Evolutionary conservation across 352 stramenopile genomes (phyloP).

Genomic region (Globisporangium alternatum): DNA sequence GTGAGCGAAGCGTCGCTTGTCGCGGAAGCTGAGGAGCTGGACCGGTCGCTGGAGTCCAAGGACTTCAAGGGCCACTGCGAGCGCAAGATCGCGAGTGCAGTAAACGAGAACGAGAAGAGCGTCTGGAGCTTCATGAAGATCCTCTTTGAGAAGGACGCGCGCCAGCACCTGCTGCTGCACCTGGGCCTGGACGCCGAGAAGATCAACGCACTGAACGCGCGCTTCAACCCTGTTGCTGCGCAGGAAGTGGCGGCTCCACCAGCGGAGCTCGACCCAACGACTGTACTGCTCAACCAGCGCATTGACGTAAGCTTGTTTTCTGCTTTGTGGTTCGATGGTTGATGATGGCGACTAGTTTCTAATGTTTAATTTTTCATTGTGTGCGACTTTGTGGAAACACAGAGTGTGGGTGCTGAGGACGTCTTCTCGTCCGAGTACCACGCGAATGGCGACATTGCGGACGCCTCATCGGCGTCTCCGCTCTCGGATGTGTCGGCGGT

Average conservation of each 20-base stretch:
- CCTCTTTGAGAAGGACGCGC: conserved; percentile 93
- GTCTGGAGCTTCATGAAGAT: conserved; percentile 94
- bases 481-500: conserved; percentile 52
- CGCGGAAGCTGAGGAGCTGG: conserved; percentile 85
- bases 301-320: conserved; percentile 64
- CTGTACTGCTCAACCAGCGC: conserved; percentile 53
- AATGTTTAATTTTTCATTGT: background rate
- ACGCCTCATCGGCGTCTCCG: conserved; percentile 29
- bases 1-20: conserved; percentile 82
- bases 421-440: conserved; percentile 75
- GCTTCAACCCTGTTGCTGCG: conserved; percentile 62
- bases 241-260: conserved; percentile 23
- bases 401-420: conserved; percentile 63
- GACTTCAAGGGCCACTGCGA: conserved; percentile 94
- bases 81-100: conserved; percentile 71
- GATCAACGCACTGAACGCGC: conserved; percentile 85
- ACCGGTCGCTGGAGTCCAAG: conserved; percentile 86
- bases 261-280: conserved; percentile 37
- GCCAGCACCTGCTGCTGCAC: conserved; percentile 93
- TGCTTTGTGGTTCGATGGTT: conserved; percentile 10
- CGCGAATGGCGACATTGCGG: conserved; percentile 29
- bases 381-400: conserved; percentile 23
- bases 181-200: conserved; percentile 93
- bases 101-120: conserved; percentile 63
- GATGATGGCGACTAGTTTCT: background rate